Percentiles rank a stretch among this genome's conserved stretches.
Conservation (phyloP, 345 rosid species). For the Stellera chamaejasme region DNA sequence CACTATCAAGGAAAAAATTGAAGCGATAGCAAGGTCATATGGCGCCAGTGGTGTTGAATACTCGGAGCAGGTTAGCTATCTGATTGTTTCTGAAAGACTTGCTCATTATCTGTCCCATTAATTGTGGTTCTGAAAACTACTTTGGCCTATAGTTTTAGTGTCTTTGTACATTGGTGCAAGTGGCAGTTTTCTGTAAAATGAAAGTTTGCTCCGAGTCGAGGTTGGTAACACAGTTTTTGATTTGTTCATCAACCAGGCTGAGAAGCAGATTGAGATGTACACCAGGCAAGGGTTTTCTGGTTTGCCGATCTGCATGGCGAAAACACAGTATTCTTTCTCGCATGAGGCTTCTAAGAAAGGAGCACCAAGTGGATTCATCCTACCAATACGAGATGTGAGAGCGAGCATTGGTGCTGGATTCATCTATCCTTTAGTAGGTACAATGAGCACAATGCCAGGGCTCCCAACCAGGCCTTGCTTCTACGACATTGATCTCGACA, state of each 20-base stretch:
- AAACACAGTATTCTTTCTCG: conserved; percentile 94
- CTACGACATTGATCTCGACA: conserved; percentile 81
- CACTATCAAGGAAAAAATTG: conserved; percentile 80
- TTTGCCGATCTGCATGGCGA: conserved; percentile 98
- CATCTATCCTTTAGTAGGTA: conserved; percentile 91
- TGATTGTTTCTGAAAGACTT: neutral
- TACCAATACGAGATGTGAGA: conserved; percentile 90
- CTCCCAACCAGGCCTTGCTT: conserved; percentile 98
- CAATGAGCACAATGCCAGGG: conserved; percentile 98
- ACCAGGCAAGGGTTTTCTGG: conserved; percentile 76
- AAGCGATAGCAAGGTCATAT: conserved; percentile 84
- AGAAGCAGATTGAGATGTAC: conserved; percentile 95
- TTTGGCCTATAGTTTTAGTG: neutral
- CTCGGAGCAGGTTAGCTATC: conserved; percentile 72
- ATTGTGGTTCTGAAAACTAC: neutral
- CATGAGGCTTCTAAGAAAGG: conserved; percentile 78
- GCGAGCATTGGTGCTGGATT: conserved; percentile 98
- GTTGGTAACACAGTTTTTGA: neutral
- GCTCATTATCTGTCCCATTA: no score
- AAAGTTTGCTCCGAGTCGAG: neutral
- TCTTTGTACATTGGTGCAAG: neutral
- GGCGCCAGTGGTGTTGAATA: conserved; percentile 93
- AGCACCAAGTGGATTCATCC: conserved; percentile 71
- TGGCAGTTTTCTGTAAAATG: neutral
- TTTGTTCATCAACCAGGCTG: conserved; percentile 49